Evolutionary conservation across 441 rosid genomes (phyloP), one percentile per base, ranked within the genome.

Genomic region (Gossypium schwendimanii): DNA sequence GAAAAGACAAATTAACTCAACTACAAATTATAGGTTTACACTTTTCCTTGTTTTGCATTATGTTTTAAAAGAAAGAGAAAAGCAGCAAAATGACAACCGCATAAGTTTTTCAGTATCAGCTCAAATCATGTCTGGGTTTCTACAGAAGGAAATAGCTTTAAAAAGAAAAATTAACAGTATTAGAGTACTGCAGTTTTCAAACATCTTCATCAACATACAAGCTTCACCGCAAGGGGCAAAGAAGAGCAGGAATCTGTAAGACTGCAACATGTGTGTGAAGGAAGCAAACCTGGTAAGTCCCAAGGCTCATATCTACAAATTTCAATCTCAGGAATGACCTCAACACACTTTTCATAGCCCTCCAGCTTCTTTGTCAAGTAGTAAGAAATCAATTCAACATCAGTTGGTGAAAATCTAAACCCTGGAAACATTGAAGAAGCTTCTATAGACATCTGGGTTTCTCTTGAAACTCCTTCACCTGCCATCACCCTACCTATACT

Each of bases 331-430:
- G 93, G 21, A 75, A 93, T 87, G 69, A 91, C 84, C 83, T 86
- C 96, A 0, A 88, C 91, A 77, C 87, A 83, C 55, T 78, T 79
- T 31, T 89, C 91, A 10, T 64, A 68, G 2, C 98, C 97, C 0
- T 89, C 91, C 55, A 87, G 66, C 89, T 91, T 93, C 86, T 85
- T 81, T 81, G 74, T 86, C 63, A 91, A 81, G 81, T 93, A 91
- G 71, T 83, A 87, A 14, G 96, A 85, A 15, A 93, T 88, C 73
- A 91, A 79, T 72, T 93, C 97, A 28, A 75, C 87, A 76, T 93
- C 96, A 6, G 93, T 89, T 58, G 97, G 98, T 0, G 93, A 88
- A 44, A 91, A 93, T 61, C 86, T 83, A 59, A 93, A 93, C 17
- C 97, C 96, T 0, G 97, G 98, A 76, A 91, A 91, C 82, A 73